Evolutionary conservation across 352 stramenopile genomes (phyloP).

Genomic region (Proteromonas lacertae): DNA sequence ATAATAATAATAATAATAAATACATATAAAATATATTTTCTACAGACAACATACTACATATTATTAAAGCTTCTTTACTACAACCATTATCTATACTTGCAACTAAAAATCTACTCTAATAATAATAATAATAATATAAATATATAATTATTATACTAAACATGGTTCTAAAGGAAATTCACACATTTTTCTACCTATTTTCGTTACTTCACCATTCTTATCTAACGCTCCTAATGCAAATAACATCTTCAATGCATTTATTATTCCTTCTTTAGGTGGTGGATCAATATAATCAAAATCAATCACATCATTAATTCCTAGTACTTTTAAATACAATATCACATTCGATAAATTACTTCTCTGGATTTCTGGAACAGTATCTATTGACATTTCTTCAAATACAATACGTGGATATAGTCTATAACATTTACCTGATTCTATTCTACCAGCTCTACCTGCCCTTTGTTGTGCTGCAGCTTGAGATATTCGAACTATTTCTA

Average conservation of each 20-base stretch:
- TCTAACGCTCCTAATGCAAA: slow-evolving; percentile 70
- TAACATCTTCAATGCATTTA: slow-evolving; percentile 2
- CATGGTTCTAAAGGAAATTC: slow-evolving; percentile 86
- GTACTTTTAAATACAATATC: slow-evolving; percentile 91
- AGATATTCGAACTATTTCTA: slow-evolving; percentile 38
- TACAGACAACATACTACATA: neutral
- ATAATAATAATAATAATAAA: too few relatives aligned
- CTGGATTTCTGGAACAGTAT: slow-evolving; percentile 91
- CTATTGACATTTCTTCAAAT: slow-evolving; percentile 2
- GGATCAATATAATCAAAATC: slow-evolving; percentile 98
- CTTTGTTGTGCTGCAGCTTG: slow-evolving; percentile 85
- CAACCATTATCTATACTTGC: neutral
- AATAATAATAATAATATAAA: neutral
- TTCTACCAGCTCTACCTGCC: slow-evolving; percentile 46
- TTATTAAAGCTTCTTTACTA: neutral
- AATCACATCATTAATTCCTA: slow-evolving; percentile 96
- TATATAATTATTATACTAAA: slow-evolving; percentile 20
- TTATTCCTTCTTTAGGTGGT: slow-evolving; percentile 29
- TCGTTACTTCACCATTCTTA: slow-evolving; percentile 74
- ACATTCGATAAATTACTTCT: slow-evolving; percentile 84
- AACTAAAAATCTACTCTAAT: neutral
- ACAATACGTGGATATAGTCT: slow-evolving; percentile 7
- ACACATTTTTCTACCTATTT: slow-evolving; percentile 79
- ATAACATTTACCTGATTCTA: slow-evolving; percentile 17
- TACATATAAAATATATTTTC: slow-evolving; percentile 2